Base-by-base conservation (phyloP, 805 yeast genomes). In the Yarrowia osloensis region DNA sequence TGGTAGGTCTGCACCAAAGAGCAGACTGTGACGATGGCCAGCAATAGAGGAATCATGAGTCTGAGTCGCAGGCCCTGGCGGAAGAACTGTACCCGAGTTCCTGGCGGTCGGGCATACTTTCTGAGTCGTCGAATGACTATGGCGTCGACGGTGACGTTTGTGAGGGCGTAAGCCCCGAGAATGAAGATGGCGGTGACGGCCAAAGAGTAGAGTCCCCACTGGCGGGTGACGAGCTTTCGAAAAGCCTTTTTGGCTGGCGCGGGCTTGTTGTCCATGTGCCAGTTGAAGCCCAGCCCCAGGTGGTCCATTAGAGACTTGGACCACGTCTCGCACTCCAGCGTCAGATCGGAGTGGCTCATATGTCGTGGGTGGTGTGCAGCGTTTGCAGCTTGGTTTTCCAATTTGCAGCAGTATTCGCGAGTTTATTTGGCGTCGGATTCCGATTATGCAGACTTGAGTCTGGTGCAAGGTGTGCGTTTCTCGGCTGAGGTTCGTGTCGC, bases 261-360 rank as follows among this genome's bases (percentile, higher is more conserved):
- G 9, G 67, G 67, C 49, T 52, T 65, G 49, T 37, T 37, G 67
- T 65, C 46, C 49, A 39, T 65, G 28, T 65, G 37, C 67, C 67
- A 50, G 67, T 39, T 39, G 63, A 52, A 50, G 24, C 62, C 61
- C 47, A 49, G 63, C 9, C 67, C 63, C 21, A 52, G 61, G 54
- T 44, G 52, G 54, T 61, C 66, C 63, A 52, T n/a, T 12, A 57
- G 37, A 19, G 31, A 22, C 44, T 62, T 44, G 39, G 65, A 59
- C 59, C 59, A 47, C 59, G 57, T 46, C 13, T 47, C 26, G 57
- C 59, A 47, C 42, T 33, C 66, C 29, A 47, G 59, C 26, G 55
- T 42, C 29, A 44, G 24, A 42, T 62, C 42, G 22, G 40, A 17
- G 35, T 24, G 24, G 66, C 22, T 46, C 59, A 62, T 62, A 29